Evolutionary conservation across 176 grass and related monocot genomes (phyloP).

Genomic region (Tillandsia fasciculata): DNA sequence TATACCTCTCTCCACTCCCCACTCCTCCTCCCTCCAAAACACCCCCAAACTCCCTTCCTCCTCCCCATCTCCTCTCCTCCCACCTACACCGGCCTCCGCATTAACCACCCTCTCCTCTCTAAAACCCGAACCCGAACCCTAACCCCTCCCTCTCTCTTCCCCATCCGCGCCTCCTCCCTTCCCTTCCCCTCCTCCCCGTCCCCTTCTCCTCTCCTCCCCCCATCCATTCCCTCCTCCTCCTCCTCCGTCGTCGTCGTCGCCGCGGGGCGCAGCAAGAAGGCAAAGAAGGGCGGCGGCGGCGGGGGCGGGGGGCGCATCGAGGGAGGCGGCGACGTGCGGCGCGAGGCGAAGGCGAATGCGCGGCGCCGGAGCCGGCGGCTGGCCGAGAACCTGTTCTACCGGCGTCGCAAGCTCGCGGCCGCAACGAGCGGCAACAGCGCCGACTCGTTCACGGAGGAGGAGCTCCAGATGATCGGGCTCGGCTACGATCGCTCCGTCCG

Average conservation of each 20-base stretch:
- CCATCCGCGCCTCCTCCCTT: neutral
- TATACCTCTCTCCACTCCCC: too few relatives aligned
- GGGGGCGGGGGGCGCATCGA: conserved; percentile 52
- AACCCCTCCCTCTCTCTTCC: neutral
- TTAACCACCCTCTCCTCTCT: neutral
- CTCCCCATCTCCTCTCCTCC: neutral
- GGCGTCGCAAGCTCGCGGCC: conserved; percentile 35
- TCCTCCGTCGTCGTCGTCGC: conserved; percentile 24
- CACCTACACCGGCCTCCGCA: neutral
- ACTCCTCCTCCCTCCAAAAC: neutral
- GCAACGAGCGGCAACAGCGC: conserved; percentile 46
- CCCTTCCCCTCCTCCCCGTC: neutral
- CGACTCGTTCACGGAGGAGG: conserved; percentile 69
- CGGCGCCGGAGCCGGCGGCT: conserved; percentile 53
- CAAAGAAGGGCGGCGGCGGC: conserved; percentile 31
- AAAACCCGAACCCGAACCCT: neutral
- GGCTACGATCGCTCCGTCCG: conserved; percentile 86
- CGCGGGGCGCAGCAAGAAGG: conserved; percentile 87
- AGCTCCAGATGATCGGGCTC: conserved; percentile 77
- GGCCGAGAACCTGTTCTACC: conserved; percentile 85
- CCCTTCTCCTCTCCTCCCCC: conserved; percentile 2
- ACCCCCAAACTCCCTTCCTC: neutral
- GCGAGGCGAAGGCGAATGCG: conserved; percentile 59
- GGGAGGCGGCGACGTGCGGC: conserved; percentile 59
- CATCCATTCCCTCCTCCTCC: neutral